Percentiles rank a stretch among this genome's conserved stretches.
phyloP scores from a whole-genome alignment of 2,329 filamentous ascomycete genomes.

The Capronia americana region DNA sequence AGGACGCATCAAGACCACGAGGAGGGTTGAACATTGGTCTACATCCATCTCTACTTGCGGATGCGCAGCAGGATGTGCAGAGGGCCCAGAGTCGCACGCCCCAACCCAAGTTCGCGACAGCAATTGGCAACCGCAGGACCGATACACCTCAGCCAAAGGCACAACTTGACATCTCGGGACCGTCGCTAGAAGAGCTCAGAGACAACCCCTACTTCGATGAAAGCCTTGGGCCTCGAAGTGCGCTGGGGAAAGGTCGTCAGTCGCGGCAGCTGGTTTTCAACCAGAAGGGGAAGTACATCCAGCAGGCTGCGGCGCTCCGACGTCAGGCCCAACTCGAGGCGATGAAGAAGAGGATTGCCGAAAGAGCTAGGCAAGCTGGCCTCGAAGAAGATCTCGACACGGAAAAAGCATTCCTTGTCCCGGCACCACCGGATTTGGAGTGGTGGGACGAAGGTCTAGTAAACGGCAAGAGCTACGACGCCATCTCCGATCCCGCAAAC shows the following conservation, averaged over 20 bases:
- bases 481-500: conserved; percentile 67
- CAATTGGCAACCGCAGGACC: conserved; percentile 60
- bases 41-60: conserved; percentile 73
- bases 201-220: conserved; percentile 86
- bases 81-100: conserved; percentile 45
- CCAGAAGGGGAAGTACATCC: conserved; percentile 95
- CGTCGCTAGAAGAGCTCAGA: conserved; percentile 63
- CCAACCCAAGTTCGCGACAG: conserved; percentile 61
- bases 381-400: conserved; percentile 89
- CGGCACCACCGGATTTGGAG: conserved; percentile 84
- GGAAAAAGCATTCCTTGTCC: conserved; percentile 87
- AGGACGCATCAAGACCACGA: conserved; percentile 57
- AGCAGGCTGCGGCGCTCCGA: conserved; percentile 86
- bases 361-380: conserved; percentile 84
- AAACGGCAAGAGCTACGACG: conserved; percentile 74
- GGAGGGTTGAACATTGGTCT: conserved; percentile 77
- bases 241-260: conserved; percentile 67
- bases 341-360: conserved; percentile 92
- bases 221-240: conserved; percentile 65
- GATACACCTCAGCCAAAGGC: conserved; percentile 55
- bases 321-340: conserved; percentile 87
- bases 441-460: conserved; percentile 97
- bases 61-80: conserved; percentile 53
- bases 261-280: conserved; percentile 86
- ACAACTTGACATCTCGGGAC: conserved; percentile 63